Evolutionary conservation across 805 yeast species (phyloP).

Genomic region (Ogataea methylovora): DNA sequence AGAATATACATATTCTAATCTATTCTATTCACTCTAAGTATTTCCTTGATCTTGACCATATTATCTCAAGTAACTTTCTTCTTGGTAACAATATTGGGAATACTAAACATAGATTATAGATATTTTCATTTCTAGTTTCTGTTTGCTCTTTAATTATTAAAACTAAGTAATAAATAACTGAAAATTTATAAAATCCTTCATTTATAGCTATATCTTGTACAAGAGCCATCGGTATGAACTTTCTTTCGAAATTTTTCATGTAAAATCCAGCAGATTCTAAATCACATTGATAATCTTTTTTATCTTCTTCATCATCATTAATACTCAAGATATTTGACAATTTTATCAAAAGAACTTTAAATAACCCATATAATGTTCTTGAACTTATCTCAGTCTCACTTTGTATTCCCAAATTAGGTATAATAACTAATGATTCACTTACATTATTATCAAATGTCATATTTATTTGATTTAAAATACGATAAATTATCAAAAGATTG

Average conservation of each 20-base stretch:
- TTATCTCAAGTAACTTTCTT: constrained; percentile 19
- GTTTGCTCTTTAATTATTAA: constrained; percentile 38
- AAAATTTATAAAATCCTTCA: constrained; percentile 66
- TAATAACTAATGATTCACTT: constrained; percentile 36
- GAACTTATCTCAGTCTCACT: constrained; percentile 26
- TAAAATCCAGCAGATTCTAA: neutral
- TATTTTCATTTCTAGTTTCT: constrained; percentile 9
- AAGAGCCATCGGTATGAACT: constrained; percentile 49
- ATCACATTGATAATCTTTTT: neutral
- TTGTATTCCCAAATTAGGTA: constrained; percentile 43
- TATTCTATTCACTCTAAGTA: constrained; percentile 4
- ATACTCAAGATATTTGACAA: neutral
- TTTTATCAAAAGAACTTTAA: neutral
- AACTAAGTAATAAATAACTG: constrained; percentile 59
- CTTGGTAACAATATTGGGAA: constrained; percentile 26
- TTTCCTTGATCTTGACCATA: constrained; percentile 17
- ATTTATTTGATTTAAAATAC: constrained; percentile 7
- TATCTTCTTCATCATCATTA: neutral
- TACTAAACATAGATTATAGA: constrained; percentile 15
- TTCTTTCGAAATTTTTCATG: constrained; percentile 6
- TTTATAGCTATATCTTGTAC: constrained; percentile 63
- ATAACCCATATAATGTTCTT: constrained; percentile 10
- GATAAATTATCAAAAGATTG: neutral
- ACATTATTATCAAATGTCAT: constrained; percentile 26
- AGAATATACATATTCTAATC: no score